Conservation (phyloP, 805 yeast species). For the Metschnikowia sp. region DNA sequence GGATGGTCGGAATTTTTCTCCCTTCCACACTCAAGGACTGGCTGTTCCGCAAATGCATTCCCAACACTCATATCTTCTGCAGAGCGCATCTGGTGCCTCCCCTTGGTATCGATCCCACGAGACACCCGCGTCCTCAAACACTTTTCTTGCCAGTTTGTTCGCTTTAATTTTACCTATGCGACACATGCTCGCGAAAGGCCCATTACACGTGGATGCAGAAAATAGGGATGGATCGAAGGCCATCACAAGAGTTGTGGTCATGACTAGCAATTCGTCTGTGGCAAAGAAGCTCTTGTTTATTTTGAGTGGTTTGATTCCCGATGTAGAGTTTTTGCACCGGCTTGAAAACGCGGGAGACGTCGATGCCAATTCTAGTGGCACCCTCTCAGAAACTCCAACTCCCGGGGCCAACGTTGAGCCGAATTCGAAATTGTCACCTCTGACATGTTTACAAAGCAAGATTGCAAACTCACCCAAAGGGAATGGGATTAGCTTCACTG, state of each 20-base stretch:
- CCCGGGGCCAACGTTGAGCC: no score
- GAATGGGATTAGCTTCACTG: conserved; percentile 3
- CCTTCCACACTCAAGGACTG: conserved; percentile 5
- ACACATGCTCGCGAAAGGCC: conserved; percentile 31
- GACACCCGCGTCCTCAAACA: conserved; percentile 13
- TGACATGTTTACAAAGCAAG: not conserved
- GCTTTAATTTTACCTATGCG: conserved; percentile 44
- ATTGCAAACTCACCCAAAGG: not conserved
- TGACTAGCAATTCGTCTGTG: conserved; percentile 59
- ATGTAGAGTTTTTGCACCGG: conserved; percentile 16
- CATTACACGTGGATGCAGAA: conserved; percentile 25
- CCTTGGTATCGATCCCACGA: conserved; percentile 9
- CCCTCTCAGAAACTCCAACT: no score
- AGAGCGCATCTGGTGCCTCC: conserved; percentile 5
- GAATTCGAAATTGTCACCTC: not conserved
- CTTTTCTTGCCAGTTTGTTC: conserved; percentile 47
- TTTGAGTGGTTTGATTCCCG: conserved; percentile 48
- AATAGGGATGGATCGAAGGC: conserved; percentile 22
- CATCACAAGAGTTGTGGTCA: conserved; percentile 48
- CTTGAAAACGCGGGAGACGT: not conserved
- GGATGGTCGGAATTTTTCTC: conserved; percentile 34
- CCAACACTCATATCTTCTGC: conserved; percentile 7
- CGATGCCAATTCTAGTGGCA: no score
- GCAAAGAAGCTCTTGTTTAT: conserved; percentile 58
- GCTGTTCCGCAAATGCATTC: conserved; percentile 9